phyloP scores from a whole-genome alignment of 495 filamentous ascomycete species.

The Aspergillus biplanus region DNA sequence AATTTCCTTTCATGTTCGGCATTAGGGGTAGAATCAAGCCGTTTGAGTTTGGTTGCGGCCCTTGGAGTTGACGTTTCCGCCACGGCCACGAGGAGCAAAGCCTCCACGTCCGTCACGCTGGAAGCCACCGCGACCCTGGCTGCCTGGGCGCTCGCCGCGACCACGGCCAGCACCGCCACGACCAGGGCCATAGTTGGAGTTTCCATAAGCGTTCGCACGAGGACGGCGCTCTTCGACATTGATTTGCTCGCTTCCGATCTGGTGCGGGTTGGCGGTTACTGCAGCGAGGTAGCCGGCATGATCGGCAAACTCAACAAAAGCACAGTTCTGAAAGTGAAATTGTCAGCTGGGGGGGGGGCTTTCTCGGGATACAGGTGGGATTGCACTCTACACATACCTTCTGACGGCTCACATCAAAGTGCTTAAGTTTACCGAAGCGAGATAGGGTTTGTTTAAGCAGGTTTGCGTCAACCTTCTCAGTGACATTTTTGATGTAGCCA shows the following conservation, averaged over 20 bases:
- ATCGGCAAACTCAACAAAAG: constrained; percentile 91
- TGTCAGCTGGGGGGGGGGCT: neutral
- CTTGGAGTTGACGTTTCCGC: constrained; percentile 53
- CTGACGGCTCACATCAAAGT: constrained; percentile 84
- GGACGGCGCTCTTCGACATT: constrained; percentile 86
- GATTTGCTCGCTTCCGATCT: constrained; percentile 78
- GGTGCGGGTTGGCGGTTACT: constrained; percentile 81
- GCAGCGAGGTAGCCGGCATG: constrained; percentile 78
- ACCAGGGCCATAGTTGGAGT: constrained; percentile 59
- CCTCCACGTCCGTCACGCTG: constrained; percentile 66
- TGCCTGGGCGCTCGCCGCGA: constrained; percentile 68
- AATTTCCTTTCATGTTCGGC: constrained; percentile 14
- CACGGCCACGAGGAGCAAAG: constrained; percentile 57
- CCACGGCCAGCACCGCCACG: constrained; percentile 64
- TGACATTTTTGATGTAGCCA: constrained; percentile 93
- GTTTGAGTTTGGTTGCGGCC: constrained; percentile 54
- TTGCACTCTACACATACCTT: constrained; percentile 68
- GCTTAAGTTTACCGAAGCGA: constrained; percentile 77
- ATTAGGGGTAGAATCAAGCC: constrained; percentile 38
- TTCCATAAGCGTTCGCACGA: constrained; percentile 66
- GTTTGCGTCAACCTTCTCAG: constrained; percentile 74
- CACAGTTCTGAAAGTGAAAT: constrained; percentile 72
- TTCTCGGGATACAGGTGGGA: neutral
- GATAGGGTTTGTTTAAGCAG: constrained; percentile 66
- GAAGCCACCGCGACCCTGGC: constrained; percentile 69